Percentiles rank a stretch among this genome's conserved stretches.
phyloP scores from a whole-genome alignment of 192 early-diverging fungal genomes.

The Coemansia sp. region DNA sequence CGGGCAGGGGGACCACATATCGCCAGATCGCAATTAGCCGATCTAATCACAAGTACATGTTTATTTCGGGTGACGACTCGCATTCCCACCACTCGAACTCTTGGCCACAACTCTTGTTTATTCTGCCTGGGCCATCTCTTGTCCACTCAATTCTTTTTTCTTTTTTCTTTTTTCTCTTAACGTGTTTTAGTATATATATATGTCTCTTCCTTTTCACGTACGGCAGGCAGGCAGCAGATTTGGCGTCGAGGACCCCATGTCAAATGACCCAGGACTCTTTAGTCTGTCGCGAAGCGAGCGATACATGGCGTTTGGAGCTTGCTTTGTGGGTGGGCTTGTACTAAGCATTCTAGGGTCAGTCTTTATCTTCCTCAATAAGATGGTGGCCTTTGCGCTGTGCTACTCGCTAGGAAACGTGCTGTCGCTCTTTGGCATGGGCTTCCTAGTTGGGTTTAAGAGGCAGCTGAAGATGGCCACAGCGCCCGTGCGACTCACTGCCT shows the following conservation, averaged over 20 bases:
- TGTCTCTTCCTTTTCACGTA: constrained; percentile 53
- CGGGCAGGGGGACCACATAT: background rate
- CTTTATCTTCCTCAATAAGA: constrained; percentile 57
- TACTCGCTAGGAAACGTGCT: constrained; percentile 91
- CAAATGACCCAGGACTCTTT: constrained; percentile 48
- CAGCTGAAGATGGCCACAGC: constrained; percentile 87
- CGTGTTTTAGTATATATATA: constrained; percentile 14
- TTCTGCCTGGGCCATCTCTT: background rate
- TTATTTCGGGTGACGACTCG: too few species aligned
- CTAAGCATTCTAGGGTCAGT: constrained; percentile 73
- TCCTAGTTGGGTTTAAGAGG: constrained; percentile 82
- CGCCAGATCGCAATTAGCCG: background rate
- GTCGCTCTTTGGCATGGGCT: constrained; percentile 83
- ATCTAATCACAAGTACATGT: background rate
- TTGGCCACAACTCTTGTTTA: background rate
- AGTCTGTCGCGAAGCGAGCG: constrained; percentile 51
- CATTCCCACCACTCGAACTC: too few species aligned
- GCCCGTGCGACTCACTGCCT: constrained; percentile 75
- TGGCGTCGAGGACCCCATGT: constrained; percentile 46
- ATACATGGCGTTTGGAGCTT: constrained; percentile 49
- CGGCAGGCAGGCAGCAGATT: constrained; percentile 25
- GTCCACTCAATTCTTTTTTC: background rate
- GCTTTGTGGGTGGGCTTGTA: constrained; percentile 81
- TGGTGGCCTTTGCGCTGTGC: constrained; percentile 82
- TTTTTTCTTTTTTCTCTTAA: too few species aligned